Evolutionary conservation across 352 stramenopile species (phyloP), one percentile per base, ranked within the genome.

Genomic region (Phytophthora cajani): DNA sequence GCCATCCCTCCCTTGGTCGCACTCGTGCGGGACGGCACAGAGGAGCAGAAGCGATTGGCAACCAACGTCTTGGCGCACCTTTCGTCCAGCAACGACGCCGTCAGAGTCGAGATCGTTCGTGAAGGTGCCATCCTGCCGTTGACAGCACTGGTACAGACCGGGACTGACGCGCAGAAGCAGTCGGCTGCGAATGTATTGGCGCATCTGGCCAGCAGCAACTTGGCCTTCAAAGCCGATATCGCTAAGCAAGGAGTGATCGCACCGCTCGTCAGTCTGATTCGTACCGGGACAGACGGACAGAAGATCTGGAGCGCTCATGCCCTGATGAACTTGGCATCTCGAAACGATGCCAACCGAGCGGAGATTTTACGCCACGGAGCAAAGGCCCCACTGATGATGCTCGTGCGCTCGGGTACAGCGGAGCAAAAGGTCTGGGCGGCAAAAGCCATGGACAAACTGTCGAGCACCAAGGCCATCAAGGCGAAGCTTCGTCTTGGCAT

Each of bases 391-490:
- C 21, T 59, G 32, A 59, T 47, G 53, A 59, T 47, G 53, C 53
- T 59, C 17, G 53, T 59, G 32, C 27, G 32, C 10, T 59, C 53
- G 7, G 30, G 53, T 17, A 59, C 30, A 16, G 53, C 53, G 17
- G 51, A 57, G 6, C 51, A 57, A 27, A 57, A 57, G 25, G 51
- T 57, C 25, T 57, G 51, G 51, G 51, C 51, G 23, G 47, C 30
- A 8, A 59, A 59, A 59, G 53, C 53, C 6, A 59, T 59, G 53
- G 21, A 49, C 53, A 59, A 59, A 19, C 27, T 59, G 32, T 59
- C 53, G 5, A 46, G 53, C 32, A 32, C 53, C 3, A 59, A 59
- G n/a, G 53, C 53, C 38, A 59, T 59, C 21, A 59, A 59, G 53
- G 53, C 53, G 4, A 59, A 59, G 11, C n/a, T 59, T 12, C 53